Evolutionary conservation across 2,329 filamentous ascomycete genomes (phyloP), one percentile per base, ranked within the genome.

Genomic region (Polytolypa hystricis): DNA sequence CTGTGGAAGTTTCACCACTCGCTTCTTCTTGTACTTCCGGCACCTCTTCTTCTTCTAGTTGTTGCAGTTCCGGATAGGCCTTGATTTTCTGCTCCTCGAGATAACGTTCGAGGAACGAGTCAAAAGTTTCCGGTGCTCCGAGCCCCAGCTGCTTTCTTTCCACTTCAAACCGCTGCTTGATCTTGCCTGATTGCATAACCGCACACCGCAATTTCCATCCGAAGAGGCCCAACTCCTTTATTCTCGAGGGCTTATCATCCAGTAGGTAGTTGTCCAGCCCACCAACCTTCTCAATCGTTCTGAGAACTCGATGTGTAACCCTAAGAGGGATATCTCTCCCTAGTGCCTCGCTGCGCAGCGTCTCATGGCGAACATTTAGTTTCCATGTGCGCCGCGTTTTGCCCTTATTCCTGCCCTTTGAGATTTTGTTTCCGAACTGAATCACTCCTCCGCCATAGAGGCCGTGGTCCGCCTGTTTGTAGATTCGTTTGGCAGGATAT

Each of bases 141-240:
- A 94, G 53, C 0, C 84, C 83, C 33, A 91, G 57, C 14, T 64
- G 64, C 40, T 67, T 62, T 42, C 85, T 69, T 65, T 94, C 70
- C 33, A 63, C 56, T 28, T 71, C 70, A 53, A 86, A 83, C 46
- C 73, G 67, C 47, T 72, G 70, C 56, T 78, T 76, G 34, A 93
- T 72, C 14, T 64, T 62, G 1, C 69, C 65, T 4, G 78, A 86
- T 65, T 89, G 84, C 79, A 95, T 85, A 42, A 98, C 68, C 43
- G 83, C 74, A 83, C 86, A 95, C 46, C 91, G 70, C 52, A 98
- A 65, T 49, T 79, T 76, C 91, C 91, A 98, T 5, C 91, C 91
- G 46, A 81, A 81, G 35, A 89, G 77, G 4, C 91, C 91, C 39
- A 98, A 68, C 60, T 94, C 84, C 65, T 79, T 83, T 54, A 96